Evolutionary conservation across 495 filamentous ascomycete species (phyloP), one percentile per base, ranked within the genome.

Genomic region (Tuber indicum): DNA sequence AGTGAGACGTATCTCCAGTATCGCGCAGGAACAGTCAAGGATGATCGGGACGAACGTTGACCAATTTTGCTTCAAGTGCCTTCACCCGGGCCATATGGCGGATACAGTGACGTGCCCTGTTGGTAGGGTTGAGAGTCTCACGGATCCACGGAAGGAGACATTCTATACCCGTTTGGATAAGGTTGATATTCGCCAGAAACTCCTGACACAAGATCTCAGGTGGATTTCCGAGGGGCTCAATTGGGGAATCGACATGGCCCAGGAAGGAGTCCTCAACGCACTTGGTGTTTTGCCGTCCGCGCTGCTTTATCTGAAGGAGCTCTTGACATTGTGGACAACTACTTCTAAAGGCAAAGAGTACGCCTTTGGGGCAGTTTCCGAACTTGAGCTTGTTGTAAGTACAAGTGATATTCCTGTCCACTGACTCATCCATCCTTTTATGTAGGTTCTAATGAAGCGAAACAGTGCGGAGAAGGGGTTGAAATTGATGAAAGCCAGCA

Each of bases 51-150:
- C 16, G 10, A 71, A 76, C 4, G 26, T 3, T 10, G n/a, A 73
- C 21, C 77, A 76, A 26, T 71, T 80, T 43, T 80, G 78, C 36
- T 62, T 45, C 16, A 71, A 39, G 72, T 80, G 78, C 52, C 79
- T 80, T 52, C 78, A 80, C 70, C n/a, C 74, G 12, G 78, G 78
- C 43, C 78, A 80, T 52, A 23, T 36, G n/a, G 66, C 77, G 3
- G 52, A 80, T 3, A 47, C 74, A 0, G 36, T 43, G 21, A 62
- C 43, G 42, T 80, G 78, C 17, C 78, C 78, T 21, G 58, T 70
- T 45, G 78, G 47, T 7, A 77, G 74, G 19, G 3, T 66, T 66
- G 58, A 66, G 58, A 66, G 26, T 19, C 58, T 66, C 58, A 66
- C 36, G 26, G 14, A 66, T 80, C 76, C 26, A 71, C 62, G 12